Evolutionary conservation across 2,329 filamentous ascomycete genomes (phyloP).

Genomic region (Clarireedia hainanense): DNA sequence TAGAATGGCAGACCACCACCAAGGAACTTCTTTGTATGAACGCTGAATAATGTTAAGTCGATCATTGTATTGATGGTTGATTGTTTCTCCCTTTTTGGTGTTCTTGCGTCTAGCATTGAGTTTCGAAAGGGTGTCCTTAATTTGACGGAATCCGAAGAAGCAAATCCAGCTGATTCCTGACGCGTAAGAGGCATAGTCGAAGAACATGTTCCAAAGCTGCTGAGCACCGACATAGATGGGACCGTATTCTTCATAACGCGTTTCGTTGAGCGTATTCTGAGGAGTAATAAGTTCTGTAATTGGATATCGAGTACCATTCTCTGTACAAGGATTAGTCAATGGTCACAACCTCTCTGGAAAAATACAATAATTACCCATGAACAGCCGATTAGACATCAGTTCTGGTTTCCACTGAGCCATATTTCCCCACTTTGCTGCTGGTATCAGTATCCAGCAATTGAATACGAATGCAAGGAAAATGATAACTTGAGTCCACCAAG

Average conservation of each 20-base stretch:
- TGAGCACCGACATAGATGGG: conserved; percentile 51
- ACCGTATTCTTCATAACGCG: conserved; percentile 40
- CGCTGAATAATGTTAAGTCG: conserved; percentile 52
- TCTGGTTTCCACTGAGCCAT: conserved; percentile 43
- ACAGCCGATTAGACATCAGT: conserved; percentile 51
- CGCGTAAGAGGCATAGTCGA: conserved; percentile 51
- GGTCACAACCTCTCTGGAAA: background rate
- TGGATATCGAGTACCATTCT: conserved; percentile 31
- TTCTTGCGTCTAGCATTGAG: conserved; percentile 33
- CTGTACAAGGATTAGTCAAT: conserved; percentile 5
- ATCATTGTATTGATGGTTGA: conserved; percentile 50
- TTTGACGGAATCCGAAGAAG: conserved; percentile 44
- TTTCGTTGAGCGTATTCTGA: conserved; percentile 30
- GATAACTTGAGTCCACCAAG: conserved; percentile 52
- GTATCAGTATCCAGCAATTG: conserved; percentile 51
- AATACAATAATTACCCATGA: conserved; percentile 34
- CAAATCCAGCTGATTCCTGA: conserved; percentile 52
- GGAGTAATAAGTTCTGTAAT: conserved; percentile 30
- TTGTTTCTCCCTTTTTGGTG: conserved; percentile 23
- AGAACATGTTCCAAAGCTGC: conserved; percentile 50
- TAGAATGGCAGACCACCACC: conserved; percentile 48
- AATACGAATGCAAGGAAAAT: conserved; percentile 46
- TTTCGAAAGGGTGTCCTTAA: conserved; percentile 38
- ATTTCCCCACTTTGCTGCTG: conserved; percentile 49
- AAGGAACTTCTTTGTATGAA: conserved; percentile 48